These are phyloP conservation scores for Cicer chorassanicum DNA, from an alignment of 306 rosid genomes.

Conservation along the genomic window DNA sequence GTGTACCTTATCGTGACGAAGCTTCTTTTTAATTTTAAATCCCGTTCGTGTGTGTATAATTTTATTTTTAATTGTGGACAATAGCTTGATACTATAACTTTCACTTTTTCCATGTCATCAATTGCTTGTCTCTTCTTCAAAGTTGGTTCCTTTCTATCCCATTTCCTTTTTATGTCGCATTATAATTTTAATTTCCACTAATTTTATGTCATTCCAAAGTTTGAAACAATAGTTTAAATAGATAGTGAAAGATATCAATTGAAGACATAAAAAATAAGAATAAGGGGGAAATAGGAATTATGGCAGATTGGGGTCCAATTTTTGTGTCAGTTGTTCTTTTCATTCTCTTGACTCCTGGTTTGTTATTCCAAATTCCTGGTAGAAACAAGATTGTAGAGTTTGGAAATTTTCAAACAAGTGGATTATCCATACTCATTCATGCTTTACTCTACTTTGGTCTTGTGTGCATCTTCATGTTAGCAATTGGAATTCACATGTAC, in stretches of 20 bases:
- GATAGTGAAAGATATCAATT: slow-evolving; percentile 3
- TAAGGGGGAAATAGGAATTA: slow-evolving; percentile 24
- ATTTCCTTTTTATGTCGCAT: slow-evolving; percentile 36
- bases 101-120: slow-evolving; percentile 58
- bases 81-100: slow-evolving; percentile 55
- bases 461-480: slow-evolving; percentile 84
- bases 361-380: slow-evolving; percentile 83
- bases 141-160: slow-evolving; percentile 44
- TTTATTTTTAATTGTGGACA: slow-evolving; percentile 32
- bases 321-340: slow-evolving; percentile 85
- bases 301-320: slow-evolving; percentile 98
- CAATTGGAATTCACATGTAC: slow-evolving; percentile 72
- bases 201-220: slow-evolving; percentile 16
- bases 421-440: slow-evolving; percentile 75
- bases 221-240: slow-evolving; percentile 25
- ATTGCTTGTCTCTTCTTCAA: slow-evolving; percentile 58
- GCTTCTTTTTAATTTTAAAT: slow-evolving; percentile 21
- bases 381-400: slow-evolving; percentile 58
- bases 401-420: slow-evolving; percentile 84
- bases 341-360: slow-evolving; percentile 81
- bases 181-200: slow-evolving; percentile 31
- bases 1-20: slow-evolving; percentile 34
- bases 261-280: neutral
- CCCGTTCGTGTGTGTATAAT: slow-evolving; percentile 34
- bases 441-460: slow-evolving; percentile 76